A percentile compares a stretch with the other conserved stretches of the same genome.
phyloP scores from a whole-genome alignment of 306 rosid species.

The Purshia tridentata region DNA sequence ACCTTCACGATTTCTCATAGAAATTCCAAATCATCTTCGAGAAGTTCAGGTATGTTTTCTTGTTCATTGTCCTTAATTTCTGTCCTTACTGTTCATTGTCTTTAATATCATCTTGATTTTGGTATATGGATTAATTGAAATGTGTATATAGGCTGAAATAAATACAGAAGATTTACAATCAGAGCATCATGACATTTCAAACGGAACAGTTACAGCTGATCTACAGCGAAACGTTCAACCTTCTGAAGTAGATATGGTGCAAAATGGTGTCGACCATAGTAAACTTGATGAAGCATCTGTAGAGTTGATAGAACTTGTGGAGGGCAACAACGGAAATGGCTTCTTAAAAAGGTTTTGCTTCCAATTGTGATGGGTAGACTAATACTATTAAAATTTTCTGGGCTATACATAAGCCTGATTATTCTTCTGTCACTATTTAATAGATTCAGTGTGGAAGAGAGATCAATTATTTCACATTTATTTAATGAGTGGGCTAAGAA shows the following conservation, averaged over 20 bases:
- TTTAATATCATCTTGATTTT: background rate
- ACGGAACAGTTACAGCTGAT: constrained; percentile 34
- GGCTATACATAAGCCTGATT: constrained; percentile 13
- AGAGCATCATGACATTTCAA: constrained; percentile 37
- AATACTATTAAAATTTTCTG: constrained; percentile 22
- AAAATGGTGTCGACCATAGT: constrained; percentile 35
- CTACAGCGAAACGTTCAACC: constrained; percentile 25
- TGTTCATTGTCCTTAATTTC: constrained; percentile 13
- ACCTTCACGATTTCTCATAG: constrained; percentile 88
- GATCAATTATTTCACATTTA: constrained; percentile 74
- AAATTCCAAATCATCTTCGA: constrained; percentile 77
- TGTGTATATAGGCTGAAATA: constrained; percentile 57
- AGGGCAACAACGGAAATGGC: constrained; percentile 43
- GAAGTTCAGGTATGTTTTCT: constrained; percentile 70
- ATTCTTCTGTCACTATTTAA: constrained; percentile 23
- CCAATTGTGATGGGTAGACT: constrained; percentile 23
- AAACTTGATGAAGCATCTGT: constrained; percentile 35
- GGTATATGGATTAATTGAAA: constrained; percentile 24
- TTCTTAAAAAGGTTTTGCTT: constrained; percentile 71
- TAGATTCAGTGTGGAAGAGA: constrained; percentile 75
- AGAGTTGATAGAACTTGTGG: constrained; percentile 47
- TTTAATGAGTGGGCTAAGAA: constrained; percentile 95
- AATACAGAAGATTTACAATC: constrained; percentile 32
- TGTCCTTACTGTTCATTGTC: background rate
- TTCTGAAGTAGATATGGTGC: constrained; percentile 38